Base-by-base conservation (phyloP, 176 grass and related monocot species). In the Pharus latifolius region DNA sequence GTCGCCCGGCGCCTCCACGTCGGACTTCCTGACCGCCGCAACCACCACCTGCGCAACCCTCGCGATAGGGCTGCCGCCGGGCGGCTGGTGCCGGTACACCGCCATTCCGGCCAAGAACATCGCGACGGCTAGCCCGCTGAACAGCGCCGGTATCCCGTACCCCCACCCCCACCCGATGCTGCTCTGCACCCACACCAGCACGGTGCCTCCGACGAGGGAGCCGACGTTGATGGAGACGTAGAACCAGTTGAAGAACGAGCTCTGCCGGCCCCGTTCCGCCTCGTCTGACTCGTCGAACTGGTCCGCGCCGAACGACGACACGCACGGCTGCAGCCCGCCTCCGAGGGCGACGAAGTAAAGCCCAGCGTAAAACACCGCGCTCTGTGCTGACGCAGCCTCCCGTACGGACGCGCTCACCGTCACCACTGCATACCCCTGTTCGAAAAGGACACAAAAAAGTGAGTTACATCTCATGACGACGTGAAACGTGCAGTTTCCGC, bases 211-310 rank as follows among this genome's bases (percentile, higher is more conserved):
- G 22, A 79, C 26, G 9, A 83, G 70, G n/a, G 75, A 60, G 11
- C 85, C 85, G 0, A 79, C 70, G 69, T 65, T 88, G 43, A 83
- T 24, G 48, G 85, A 65, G 4, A 75, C 28, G 57, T 88, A 88
- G 70, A 83, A 83, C 85, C 85, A 88, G 64, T 83, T 88, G 85
- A 88, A 88, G 80, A 75, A 88, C 56, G 85, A 88, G 63, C 80
- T 88, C 80, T 88, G 80, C 63, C 25, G 72, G 10, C 16, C 4
- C 30, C 77, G 70, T 24, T 71, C 77, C 7, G 6, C 63, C 48
- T 79, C 79, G 25, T 77, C 78, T 8, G 51, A 1, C n/a, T 60
- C 84, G 52, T 74, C 80, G 80, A 79, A 88, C 64, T 88, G 85
- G 56, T 60, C 57, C 1, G 85, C 85, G 4, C 85, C 85, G 57